Evolutionary conservation across 2,329 filamentous ascomycete species (phyloP), one percentile per base, ranked within the genome.

Genomic region (Teratosphaeria destructans): DNA sequence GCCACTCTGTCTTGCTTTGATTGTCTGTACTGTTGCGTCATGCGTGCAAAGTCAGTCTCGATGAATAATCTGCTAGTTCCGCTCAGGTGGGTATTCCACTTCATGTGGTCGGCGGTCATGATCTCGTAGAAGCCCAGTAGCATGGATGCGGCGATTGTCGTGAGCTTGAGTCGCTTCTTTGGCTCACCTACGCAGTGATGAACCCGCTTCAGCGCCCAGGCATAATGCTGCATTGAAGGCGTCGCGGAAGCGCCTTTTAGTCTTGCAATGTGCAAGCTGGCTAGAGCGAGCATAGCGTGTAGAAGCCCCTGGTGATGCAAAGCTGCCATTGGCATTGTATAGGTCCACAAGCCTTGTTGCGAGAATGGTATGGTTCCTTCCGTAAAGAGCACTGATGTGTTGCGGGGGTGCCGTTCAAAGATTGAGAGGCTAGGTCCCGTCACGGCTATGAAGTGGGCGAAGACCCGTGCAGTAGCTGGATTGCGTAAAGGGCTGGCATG

Each of bases 71-170:
- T 87, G 49, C 87, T 85, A 10, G 90, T 89, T 12, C 94, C 94
- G 55, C 89, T 84, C 43, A 97, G 78, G 74, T 97, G 94, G 62
- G 89, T 93, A 68, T 89, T 94, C 94, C 94, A 99, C 72, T 96
- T 96, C 59, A 88, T 85, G 68, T 97, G 93, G 65, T 99, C 93
- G 26, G 91, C 93, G 39, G 88, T 88, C 86, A 93, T 94, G 19
- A 96, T 89, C 72, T 97, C 94, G 68, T 95, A 97, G 72, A 91
- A 97, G 0, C 86, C 90, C 7, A 99, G 80, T 7, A 97, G 77
- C 39, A 96, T 78, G 0, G 90, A 91, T 2, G 92, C 91, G 7
- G 92, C 93, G n/a, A 97, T 77, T 0, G 91, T 96, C 1, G 89
- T 85, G 8, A 90, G 83, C 59, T 90, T 85, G 8, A 86, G 85